phyloP scores from a whole-genome alignment of 441 rosid species.

The Bruguiera hainesii region DNA sequence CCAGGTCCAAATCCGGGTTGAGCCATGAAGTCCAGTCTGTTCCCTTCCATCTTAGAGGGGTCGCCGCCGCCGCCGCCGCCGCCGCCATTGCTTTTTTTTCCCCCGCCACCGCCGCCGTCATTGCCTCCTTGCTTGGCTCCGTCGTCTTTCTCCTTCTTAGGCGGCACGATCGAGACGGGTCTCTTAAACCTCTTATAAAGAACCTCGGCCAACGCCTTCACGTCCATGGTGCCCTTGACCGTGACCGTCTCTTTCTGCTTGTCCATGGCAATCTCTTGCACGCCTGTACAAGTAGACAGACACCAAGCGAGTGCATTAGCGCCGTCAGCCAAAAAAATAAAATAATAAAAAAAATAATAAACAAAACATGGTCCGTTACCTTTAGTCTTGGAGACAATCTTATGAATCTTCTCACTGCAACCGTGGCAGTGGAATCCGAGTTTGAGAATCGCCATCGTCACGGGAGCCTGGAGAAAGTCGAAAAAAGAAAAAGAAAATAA shows the following conservation, averaged over 20 bases:
- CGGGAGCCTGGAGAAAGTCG: constrained; percentile 37
- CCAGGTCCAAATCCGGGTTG: constrained; percentile 32
- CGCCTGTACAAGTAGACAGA: constrained; percentile 37
- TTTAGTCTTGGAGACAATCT: constrained; percentile 38
- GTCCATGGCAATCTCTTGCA: constrained; percentile 46
- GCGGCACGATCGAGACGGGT: constrained; percentile 64
- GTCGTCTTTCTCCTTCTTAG: constrained; percentile 64
- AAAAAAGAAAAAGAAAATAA: too few relatives aligned
- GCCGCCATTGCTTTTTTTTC: constrained; percentile 5
- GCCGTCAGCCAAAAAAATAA: not conserved
- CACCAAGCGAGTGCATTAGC: constrained; percentile 24
- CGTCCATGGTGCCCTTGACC: constrained; percentile 83
- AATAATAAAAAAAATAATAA: too few relatives aligned
- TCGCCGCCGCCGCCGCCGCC: not conserved
- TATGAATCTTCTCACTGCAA: constrained; percentile 59
- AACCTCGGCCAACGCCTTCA: constrained; percentile 43
- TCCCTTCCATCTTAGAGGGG: constrained; percentile 32
- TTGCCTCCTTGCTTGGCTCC: constrained; percentile 14
- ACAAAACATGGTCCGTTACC: constrained; percentile 26
- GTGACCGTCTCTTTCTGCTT: constrained; percentile 61
- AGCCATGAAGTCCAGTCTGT: constrained; percentile 40
- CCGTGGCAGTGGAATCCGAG: constrained; percentile 66
- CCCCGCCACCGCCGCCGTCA: not conserved
- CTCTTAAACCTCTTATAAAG: constrained; percentile 57
- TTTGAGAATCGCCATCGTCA: constrained; percentile 73